Evolutionary conservation across 176 grass and related monocot species (phyloP), one percentile per base, ranked within the genome.

Genomic region (Echinochloa phyllopogon): DNA sequence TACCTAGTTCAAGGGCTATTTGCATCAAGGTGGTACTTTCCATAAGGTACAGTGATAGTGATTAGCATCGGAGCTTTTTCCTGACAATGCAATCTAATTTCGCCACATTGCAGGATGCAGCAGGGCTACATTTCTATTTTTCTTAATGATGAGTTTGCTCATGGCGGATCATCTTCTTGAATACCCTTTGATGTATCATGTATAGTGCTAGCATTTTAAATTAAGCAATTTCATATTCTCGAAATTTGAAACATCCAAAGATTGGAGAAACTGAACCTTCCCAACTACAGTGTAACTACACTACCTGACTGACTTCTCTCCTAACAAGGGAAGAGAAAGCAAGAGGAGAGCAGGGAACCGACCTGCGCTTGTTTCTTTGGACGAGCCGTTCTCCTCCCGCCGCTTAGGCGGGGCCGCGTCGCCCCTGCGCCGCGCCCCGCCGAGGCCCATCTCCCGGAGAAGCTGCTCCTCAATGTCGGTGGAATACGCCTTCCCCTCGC

Each of bases 381-480:
- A 20, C 9, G 84, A 43, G 18, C n/a, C 20, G 36, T 33, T 29
- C 62, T 38, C 55, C 4, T 70, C 75, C 24, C 9, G 1, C 56
- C 11, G 62, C 41, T 87, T 84, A 12, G 18, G 21, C 41, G 69
- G 21, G 25, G 51, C n/a, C 12, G 59, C 14, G 47, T 91, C 86
- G 60, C 48, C 55, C 29, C 64, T 77, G 51, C 87, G 61, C 47
- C 77, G 72, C 50, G 58, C 49, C 51, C 59, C 86, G 85, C 77
- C 86, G 39, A 67, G 38, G 51, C 88, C 89, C 81, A 86, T 94
- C 87, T 89, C 92, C 66, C 60, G 82, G 77, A 89, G 83, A 72
- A 94, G 84, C 85, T 70, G 76, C 72, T 89, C 92, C 48, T 94
- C 92, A 17, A 89, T 20, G 10, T 83, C 80, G 33, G 92, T 94